Base-by-base conservation (phyloP, 1,284 basidiomycete species). In the Mycena sp. region DNA sequence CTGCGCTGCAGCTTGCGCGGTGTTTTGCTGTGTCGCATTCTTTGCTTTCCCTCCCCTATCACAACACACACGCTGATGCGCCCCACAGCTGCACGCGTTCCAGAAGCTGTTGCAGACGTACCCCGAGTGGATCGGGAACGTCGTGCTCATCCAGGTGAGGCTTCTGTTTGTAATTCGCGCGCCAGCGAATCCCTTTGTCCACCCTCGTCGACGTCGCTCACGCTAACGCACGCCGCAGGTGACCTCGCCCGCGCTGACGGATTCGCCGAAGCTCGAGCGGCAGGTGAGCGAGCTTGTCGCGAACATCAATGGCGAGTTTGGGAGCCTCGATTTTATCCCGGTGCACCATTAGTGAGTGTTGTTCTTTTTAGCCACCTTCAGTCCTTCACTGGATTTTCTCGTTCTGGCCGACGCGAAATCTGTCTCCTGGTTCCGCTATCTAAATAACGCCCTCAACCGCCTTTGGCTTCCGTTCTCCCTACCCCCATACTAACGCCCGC, bases 241-340 rank as follows among this genome's bases (percentile, higher is more conserved):
- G 54, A 99, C 97, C 0, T 95, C 94, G 2, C 97, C 97, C n/a
- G 91, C 96, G 0, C 81, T 98, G 64, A 93, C 93, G 21, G 96
- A 99, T 76, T 95, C 93, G 46, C 94, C 95, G 19, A 96, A 96
- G 77, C 86, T 99, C 53, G 97, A 98, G 79, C 85, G 95, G 26
- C 92, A 96, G 81, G 90, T 99, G 9, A 95, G 94, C 50, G 96
- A 99, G 79, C 83, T 99, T 28, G 97, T 99, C 61, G 92, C 94
- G 41, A 94, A 96, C 71, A 99, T 99, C 81, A 99, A 99, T 73
- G 96, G 96, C 68, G 91, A 96, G 72, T 99, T 96, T 75, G 98
- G 97, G 38, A 92, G 90, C 64, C 81, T 99, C 46, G 95, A 98
- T 79, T 99, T 99, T 74, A 95, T 96, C 67, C 97, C 98, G 11